These are phyloP conservation scores for Pichia terricola DNA, from an alignment of 1,139 yeast genomes.

Conservation along the genomic window DNA sequence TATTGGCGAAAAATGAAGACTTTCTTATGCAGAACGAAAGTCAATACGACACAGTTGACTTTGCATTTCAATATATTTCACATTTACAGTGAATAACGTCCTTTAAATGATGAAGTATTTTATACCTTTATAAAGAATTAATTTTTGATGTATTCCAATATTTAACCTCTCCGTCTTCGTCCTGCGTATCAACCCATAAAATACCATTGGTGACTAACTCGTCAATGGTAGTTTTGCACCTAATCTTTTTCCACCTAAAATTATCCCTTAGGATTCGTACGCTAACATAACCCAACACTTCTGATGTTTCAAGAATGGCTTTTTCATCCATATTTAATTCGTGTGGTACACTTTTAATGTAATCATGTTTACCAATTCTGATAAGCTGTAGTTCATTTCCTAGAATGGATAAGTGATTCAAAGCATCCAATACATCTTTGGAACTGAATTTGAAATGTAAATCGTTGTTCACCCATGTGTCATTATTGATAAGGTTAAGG, in stretches of 20 bases:
- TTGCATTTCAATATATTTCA: slow-evolving; percentile 88
- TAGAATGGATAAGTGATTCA: slow-evolving; percentile 24
- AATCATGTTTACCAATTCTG: slow-evolving; percentile 25
- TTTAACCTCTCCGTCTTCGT: slow-evolving; percentile 36
- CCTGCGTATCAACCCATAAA: slow-evolving; percentile 69
- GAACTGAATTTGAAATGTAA: slow-evolving; percentile 23
- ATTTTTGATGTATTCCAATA: slow-evolving; percentile 62
- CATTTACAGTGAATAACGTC: slow-evolving; percentile 30
- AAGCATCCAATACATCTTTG: slow-evolving; percentile 41
- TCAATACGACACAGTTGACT: slow-evolving; percentile 60
- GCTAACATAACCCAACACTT: slow-evolving; percentile 58
- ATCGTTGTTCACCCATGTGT: slow-evolving; percentile 27
- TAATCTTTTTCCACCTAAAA: slow-evolving; percentile 55
- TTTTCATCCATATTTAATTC: slow-evolving; percentile 59
- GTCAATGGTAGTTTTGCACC: slow-evolving; percentile 57
- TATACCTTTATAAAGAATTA: slow-evolving; percentile 4
- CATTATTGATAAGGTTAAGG: slow-evolving; percentile 25
- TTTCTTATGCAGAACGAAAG: slow-evolving; percentile 65
- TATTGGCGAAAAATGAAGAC: slow-evolving; percentile 62
- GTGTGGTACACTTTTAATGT: slow-evolving; percentile 30
- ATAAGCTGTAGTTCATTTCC: slow-evolving; percentile 27
- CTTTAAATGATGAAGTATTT: background rate
- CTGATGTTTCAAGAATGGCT: slow-evolving; percentile 63
- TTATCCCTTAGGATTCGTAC: slow-evolving; percentile 57
- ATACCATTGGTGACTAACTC: slow-evolving; percentile 77